Evolutionary conservation across 2,329 filamentous ascomycete genomes (phyloP).

Genomic region (Epichloe scottii): DNA sequence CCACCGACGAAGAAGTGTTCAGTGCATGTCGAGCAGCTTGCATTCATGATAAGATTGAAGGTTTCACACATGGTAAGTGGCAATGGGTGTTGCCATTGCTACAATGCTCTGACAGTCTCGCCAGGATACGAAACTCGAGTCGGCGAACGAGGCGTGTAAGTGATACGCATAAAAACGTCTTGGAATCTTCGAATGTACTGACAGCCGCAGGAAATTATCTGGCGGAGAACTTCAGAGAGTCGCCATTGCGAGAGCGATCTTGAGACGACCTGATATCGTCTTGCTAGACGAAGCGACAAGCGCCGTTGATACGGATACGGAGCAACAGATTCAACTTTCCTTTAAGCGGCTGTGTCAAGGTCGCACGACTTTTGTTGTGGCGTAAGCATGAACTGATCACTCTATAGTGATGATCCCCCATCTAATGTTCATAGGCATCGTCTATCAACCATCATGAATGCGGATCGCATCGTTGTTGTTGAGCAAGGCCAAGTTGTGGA

Average conservation of each 20-base stretch:
- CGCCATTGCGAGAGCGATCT: conserved; percentile 57
- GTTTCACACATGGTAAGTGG: conserved; percentile 34
- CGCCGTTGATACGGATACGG: conserved; percentile 59
- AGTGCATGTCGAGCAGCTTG: conserved; percentile 42
- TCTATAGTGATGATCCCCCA: too few species aligned
- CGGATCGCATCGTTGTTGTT: conserved; percentile 55
- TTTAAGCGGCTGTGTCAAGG: conserved; percentile 44
- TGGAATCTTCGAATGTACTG: conserved; percentile 7
- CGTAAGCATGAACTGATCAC: conserved; percentile 26
- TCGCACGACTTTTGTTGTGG: conserved; percentile 55
- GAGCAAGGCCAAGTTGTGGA: conserved; percentile 51
- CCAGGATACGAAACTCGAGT: conserved; percentile 36
- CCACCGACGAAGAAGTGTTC: conserved; percentile 41
- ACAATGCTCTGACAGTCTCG: neutral
- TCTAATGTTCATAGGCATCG: conserved; percentile 37
- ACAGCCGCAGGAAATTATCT: conserved; percentile 40
- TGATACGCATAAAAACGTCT: conserved; percentile 1
- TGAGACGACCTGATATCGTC: conserved; percentile 64
- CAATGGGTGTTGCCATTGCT: neutral
- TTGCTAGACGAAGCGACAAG: conserved; percentile 71
- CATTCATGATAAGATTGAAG: conserved; percentile 45
- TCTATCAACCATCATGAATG: conserved; percentile 58
- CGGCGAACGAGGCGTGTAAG: conserved; percentile 36
- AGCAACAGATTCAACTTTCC: conserved; percentile 53
- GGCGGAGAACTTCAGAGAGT: conserved; percentile 55